A percentile compares a stretch with the other conserved stretches of the same genome.
These are phyloP conservation scores for Boletus insuetus DNA, from an alignment of 768 basidiomycete genomes.

Conservation along the genomic window DNA sequence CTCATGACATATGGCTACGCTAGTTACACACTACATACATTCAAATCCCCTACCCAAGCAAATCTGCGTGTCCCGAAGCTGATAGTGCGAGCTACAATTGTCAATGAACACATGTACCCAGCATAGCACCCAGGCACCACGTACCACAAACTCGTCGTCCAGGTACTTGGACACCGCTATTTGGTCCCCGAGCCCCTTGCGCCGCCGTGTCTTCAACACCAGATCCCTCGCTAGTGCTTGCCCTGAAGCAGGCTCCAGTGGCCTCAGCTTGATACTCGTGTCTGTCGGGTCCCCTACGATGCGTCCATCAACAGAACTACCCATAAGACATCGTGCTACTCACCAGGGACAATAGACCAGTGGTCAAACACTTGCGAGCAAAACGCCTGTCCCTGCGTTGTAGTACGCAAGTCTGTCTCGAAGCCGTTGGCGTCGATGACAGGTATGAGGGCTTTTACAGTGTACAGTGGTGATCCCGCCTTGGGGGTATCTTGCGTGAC, in stretches of 20 bases:
- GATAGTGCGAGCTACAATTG: conserved; percentile 78
- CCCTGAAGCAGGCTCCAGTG: conserved; percentile 95
- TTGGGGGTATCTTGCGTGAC: conserved; percentile 98
- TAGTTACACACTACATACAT: conserved; percentile 4
- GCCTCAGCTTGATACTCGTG: conserved; percentile 92
- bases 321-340: conserved; percentile 23
- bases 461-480: conserved; percentile 96
- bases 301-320: background rate
- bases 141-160: conserved; percentile 93
- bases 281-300: conserved; percentile 91
- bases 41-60: conserved; percentile 58
- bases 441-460: conserved; percentile 96
- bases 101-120: conserved; percentile 7
- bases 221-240: conserved; percentile 93
- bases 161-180: conserved; percentile 97
- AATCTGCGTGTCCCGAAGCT: conserved; percentile 93
- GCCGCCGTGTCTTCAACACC: conserved; percentile 91
- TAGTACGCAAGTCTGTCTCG: conserved; percentile 95
- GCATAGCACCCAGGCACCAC: conserved; percentile 28
- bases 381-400: conserved; percentile 99
- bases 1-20: conserved; percentile 5
- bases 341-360: conserved; percentile 97
- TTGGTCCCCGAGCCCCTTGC: conserved; percentile 96
- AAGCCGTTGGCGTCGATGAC: conserved; percentile 99
- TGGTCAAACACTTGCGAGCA: conserved; percentile 97